A percentile compares a stretch with the other conserved stretches of the same genome.
Evolutionary conservation across 805 yeast species (phyloP).

Genomic region (Metschnikowia amazonensis): DNA sequence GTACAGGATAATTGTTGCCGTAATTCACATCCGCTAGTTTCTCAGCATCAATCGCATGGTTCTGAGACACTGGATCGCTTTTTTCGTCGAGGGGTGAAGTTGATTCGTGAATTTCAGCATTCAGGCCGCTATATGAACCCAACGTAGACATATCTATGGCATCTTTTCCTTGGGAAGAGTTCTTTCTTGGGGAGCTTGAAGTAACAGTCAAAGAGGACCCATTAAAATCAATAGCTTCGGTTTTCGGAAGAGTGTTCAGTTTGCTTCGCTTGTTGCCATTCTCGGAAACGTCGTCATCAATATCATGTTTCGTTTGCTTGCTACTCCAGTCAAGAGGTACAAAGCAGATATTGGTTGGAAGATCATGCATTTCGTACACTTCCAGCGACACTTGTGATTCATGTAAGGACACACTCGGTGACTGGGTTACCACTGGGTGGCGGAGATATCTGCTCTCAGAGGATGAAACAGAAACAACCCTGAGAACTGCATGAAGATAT

Average conservation of each 20-base stretch:
- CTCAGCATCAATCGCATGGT: neutral
- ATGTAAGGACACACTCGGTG: neutral
- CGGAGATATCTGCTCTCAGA: slow-evolving; percentile 7
- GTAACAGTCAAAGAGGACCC: neutral
- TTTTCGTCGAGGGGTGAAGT: neutral
- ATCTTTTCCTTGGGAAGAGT: neutral
- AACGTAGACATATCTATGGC: neutral
- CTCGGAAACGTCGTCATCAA: neutral
- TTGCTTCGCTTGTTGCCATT: slow-evolving; percentile 1
- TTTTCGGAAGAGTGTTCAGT: neutral
- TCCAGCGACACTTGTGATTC: slow-evolving; percentile 5
- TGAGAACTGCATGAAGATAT: slow-evolving; percentile 15
- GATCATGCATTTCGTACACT: slow-evolving; percentile 10
- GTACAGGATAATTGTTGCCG: neutral
- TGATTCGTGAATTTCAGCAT: neutral
- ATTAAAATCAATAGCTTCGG: neutral
- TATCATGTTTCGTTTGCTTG: neutral
- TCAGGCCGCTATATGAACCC: neutral
- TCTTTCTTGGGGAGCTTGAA: neutral
- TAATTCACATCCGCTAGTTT: neutral
- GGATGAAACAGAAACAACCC: slow-evolving; percentile 14
- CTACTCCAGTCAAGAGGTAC: slow-evolving; percentile 11
- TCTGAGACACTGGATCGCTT: neutral
- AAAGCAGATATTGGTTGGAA: slow-evolving; percentile 15
- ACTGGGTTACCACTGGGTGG: neutral